Evolutionary conservation across 805 yeast genomes (phyloP), one percentile per base, ranked within the genome.

Genomic region (Saturnispora ahearnii): DNA sequence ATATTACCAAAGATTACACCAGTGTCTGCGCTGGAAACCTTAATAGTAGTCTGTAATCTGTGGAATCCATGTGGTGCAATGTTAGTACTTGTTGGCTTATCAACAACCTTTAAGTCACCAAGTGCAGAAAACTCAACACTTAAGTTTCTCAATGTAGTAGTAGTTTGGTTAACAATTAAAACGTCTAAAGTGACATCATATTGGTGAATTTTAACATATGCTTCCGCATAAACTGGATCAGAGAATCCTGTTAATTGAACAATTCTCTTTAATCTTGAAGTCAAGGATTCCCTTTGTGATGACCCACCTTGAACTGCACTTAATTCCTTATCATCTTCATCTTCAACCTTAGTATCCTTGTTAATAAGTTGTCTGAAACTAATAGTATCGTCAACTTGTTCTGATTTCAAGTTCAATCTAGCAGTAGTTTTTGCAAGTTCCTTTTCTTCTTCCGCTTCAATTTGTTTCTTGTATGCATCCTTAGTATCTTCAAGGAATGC

Each of bases 41-140:
- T 89, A 57, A 93, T 78, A 2, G 97, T 90, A 44, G 90, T 81
- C 59, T 87, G 90, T 33, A 87, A 76, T 54, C 86, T 85, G 69
- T 87, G 87, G 80, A 93, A 93, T 21, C 96, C 96, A 69, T 90
- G 96, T n/a, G 99, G 96, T 24, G 96, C 96, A 53, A 93, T 78
- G 63, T 91, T 93, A 38, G 84, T 88, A 13, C 95, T 80, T 2
- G 87, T 74, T 43, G 98, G 96, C 59, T 83, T 83, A 62, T 93
- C 98, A 47, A 90, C 84, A 44, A 93, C 95, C 72, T 91, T 90
- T 66, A 93, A 77, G 64, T 93, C 99, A 53, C 99, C 99, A 46
- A 93, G 73, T 0, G 97, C 87, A 48, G 96, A 96, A 71, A 93
- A 90, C 67, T 93, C 98, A 50, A 91, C 96, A 46, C 88, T 82